A percentile compares a stretch with the other conserved stretches of the same genome.
Conservation (phyloP, 768 basidiomycete species). For the Leccinum olivaceopallidum region DNA sequence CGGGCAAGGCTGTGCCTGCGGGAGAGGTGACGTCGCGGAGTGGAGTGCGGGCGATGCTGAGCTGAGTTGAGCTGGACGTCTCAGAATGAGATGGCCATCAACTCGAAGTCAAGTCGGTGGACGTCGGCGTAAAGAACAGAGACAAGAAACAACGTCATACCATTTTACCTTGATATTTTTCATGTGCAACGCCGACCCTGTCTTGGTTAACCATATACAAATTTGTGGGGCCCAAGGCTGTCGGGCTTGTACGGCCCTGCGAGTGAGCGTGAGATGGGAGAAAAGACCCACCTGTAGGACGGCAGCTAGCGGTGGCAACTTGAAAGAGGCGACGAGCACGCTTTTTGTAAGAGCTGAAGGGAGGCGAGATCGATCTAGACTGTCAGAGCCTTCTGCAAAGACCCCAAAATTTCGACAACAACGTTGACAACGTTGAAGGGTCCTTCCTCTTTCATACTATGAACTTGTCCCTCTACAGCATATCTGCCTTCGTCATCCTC, state of each 20-base stretch:
- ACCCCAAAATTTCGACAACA: too few relatives aligned
- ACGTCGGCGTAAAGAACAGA: slow-evolving; percentile 26
- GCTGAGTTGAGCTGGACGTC: slow-evolving; percentile 1
- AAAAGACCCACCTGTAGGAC: slow-evolving; percentile 37
- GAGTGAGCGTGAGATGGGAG: slow-evolving; percentile 26
- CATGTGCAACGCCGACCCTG: slow-evolving; percentile 53
- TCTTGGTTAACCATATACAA: slow-evolving; percentile 44
- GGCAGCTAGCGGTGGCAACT: too few relatives aligned
- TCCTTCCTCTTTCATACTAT: slow-evolving; percentile 28
- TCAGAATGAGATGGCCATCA: neutral
- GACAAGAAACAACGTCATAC: slow-evolving; percentile 31
- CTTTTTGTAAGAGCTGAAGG: slow-evolving; percentile 19
- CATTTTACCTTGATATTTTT: slow-evolving; percentile 33
- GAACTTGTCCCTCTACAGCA: slow-evolving; percentile 88
- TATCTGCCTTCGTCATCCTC: slow-evolving; percentile 86
- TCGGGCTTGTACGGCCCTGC: slow-evolving; percentile 31
- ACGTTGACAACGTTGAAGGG: neutral
- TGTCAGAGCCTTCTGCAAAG: neutral
- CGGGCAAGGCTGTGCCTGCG: slow-evolving; percentile 11
- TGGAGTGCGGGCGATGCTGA: slow-evolving; percentile 1
- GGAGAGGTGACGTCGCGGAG: slow-evolving; percentile 12
- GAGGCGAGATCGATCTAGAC: slow-evolving; percentile 17
- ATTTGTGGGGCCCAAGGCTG: slow-evolving; percentile 44
- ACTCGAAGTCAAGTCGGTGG: slow-evolving; percentile 41
- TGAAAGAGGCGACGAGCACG: slow-evolving; percentile 30